Percentiles rank a stretch among this genome's conserved stretches.
These are phyloP conservation scores for Candida nonsorbophila DNA, from an alignment of 805 yeast species.

Conservation along the genomic window DNA sequence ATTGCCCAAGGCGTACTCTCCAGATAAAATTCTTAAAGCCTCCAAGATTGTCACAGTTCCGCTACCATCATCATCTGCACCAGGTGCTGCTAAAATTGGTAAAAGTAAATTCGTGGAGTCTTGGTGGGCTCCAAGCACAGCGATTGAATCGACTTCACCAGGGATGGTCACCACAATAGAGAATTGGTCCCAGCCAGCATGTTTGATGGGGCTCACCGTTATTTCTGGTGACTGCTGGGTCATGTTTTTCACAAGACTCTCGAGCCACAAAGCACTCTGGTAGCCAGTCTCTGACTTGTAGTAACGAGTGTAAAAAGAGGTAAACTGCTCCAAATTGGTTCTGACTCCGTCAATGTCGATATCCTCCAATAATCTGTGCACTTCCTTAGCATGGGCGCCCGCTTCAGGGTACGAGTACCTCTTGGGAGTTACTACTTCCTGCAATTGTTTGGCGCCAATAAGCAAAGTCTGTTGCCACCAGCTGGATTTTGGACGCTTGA, in stretches of 20 bases:
- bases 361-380: slow-evolving; percentile 33
- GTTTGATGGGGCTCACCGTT: slow-evolving; percentile 48
- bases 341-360: slow-evolving; percentile 47
- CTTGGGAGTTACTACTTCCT: slow-evolving; percentile 11
- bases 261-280: slow-evolving; percentile 69
- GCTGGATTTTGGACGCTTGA: slow-evolving; percentile 1
- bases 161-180: slow-evolving; percentile 64
- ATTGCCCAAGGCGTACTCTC: slow-evolving; percentile 23
- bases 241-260: slow-evolving; percentile 26
- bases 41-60: slow-evolving; percentile 80
- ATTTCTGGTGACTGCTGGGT: slow-evolving; percentile 18
- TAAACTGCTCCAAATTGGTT: slow-evolving; percentile 52
- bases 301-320: slow-evolving; percentile 71
- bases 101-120: slow-evolving; percentile 75
- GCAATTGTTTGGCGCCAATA: slow-evolving; percentile 22
- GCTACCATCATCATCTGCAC: slow-evolving; percentile 93
- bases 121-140: slow-evolving; percentile 85
- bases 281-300: slow-evolving; percentile 69
- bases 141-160: slow-evolving; percentile 45
- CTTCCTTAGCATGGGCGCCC: slow-evolving; percentile 28
- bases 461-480: slow-evolving; percentile 11
- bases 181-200: slow-evolving; percentile 71
- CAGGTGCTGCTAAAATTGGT: slow-evolving; percentile 77
- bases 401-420: slow-evolving; percentile 50
- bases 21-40: slow-evolving; percentile 58